Evolutionary conservation across 2,329 filamentous ascomycete genomes (phyloP).

Genomic region (Fusarium sp.): DNA sequence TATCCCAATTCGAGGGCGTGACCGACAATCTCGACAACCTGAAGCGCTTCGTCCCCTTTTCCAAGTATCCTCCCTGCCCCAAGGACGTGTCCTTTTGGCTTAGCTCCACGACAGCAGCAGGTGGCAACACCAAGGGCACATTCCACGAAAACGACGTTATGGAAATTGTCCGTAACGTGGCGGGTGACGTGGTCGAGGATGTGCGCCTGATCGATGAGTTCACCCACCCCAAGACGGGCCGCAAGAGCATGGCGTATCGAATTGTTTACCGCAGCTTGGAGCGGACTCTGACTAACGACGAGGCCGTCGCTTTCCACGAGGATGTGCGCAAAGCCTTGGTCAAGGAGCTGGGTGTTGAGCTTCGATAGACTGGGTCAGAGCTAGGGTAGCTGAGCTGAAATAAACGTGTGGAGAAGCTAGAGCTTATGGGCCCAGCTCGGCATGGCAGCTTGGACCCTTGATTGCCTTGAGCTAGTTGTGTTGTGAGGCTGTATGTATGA

Average conservation of each 20-base stretch:
- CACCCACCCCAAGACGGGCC: constrained; percentile 83
- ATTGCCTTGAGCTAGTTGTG: neutral
- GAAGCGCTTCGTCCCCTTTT: constrained; percentile 83
- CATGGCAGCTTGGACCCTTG: constrained; percentile 23
- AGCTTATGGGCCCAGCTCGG: constrained; percentile 28
- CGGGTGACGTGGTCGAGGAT: constrained; percentile 87
- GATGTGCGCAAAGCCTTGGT: constrained; percentile 73
- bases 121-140: constrained; percentile 56
- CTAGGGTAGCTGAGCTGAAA: constrained; percentile 27
- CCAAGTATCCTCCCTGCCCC: constrained; percentile 87
- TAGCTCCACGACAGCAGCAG: constrained; percentile 55
- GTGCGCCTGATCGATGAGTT: constrained; percentile 88
- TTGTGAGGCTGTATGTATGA: constrained; percentile 24
- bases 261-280: constrained; percentile 95
- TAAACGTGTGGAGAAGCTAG: constrained; percentile 36
- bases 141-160: constrained; percentile 98
- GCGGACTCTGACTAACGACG: constrained; percentile 84
- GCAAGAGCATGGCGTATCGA: constrained; percentile 88
- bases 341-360: constrained; percentile 78
- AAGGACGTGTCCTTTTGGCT: constrained; percentile 98
- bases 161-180: constrained; percentile 88
- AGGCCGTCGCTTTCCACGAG: constrained; percentile 81
- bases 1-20: constrained; percentile 81
- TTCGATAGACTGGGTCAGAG: constrained; percentile 43
- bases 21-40: constrained; percentile 61